phyloP scores from a whole-genome alignment of 441 rosid species.

The Theobroma grandiflorum region DNA sequence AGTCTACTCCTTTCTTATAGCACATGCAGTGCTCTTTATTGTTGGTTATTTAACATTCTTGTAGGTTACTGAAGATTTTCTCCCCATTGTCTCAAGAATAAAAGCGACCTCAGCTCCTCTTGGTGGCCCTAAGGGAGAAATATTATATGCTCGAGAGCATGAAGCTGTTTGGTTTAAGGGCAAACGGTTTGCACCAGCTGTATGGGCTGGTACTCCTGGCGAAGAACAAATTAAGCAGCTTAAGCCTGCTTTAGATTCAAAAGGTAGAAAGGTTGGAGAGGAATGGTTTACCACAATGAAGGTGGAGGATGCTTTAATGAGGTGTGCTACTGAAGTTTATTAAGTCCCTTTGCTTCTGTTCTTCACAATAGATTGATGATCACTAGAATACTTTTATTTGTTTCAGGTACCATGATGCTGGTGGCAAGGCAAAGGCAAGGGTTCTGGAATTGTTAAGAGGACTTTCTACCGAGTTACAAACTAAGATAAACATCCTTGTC shows the following conservation, averaged over 20 bases:
- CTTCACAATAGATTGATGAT: constrained; percentile 18
- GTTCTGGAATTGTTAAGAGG: constrained; percentile 86
- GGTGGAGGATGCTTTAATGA: constrained; percentile 84
- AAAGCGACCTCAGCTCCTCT: constrained; percentile 79
- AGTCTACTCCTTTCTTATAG: not conserved
- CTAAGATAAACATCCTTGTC: constrained; percentile 82
- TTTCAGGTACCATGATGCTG: constrained; percentile 89
- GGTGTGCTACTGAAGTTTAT: constrained; percentile 45
- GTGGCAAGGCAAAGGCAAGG: constrained; percentile 73
- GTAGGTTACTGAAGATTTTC: constrained; percentile 85
- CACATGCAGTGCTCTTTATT: constrained; percentile 5
- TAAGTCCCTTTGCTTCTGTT: constrained; percentile 8
- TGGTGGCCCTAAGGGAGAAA: constrained; percentile 91
- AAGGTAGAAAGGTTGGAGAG: constrained; percentile 97
- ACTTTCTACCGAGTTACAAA: constrained; percentile 85
- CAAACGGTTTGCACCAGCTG: constrained; percentile 75
- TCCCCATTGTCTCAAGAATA: constrained; percentile 82
- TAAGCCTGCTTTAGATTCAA: constrained; percentile 86
- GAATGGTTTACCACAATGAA: constrained; percentile 93
- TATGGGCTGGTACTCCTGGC: constrained; percentile 92
- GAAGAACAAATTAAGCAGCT: constrained; percentile 97
- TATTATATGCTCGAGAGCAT: constrained; percentile 89
- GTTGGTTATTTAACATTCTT: constrained; percentile 27
- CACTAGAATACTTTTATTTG: not conserved
- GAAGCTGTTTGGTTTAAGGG: constrained; percentile 99